Percentiles rank a stretch among this genome's conserved stretches.
These are phyloP conservation scores for Tritrichomonas musculus DNA, from an alignment of 208 protist genomes.

Conservation along the genomic window DNA sequence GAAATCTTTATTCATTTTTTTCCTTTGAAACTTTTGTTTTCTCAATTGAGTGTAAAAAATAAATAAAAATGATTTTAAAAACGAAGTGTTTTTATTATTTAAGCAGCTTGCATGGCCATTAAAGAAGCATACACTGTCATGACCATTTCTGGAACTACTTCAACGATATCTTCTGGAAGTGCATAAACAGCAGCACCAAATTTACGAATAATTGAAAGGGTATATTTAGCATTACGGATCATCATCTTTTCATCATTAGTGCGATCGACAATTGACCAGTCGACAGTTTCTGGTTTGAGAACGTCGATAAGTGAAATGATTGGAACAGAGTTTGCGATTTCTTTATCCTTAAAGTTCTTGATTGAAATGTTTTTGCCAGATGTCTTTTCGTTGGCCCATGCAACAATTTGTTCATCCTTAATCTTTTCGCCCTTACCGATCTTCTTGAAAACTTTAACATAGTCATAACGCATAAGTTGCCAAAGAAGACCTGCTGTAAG, in stretches of 20 bases:
- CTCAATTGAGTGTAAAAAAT: no score
- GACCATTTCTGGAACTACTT: constrained; percentile 53
- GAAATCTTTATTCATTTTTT: no score
- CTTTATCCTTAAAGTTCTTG: background rate
- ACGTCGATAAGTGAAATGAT: background rate
- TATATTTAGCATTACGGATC: constrained; percentile 42
- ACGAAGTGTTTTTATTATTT: no score
- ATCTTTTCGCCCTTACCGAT: constrained; percentile 43
- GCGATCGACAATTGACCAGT: background rate
- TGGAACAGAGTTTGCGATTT: background rate
- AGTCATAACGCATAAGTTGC: constrained; percentile 55
- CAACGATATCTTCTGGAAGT: constrained; percentile 55
- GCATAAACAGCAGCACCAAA: constrained; percentile 52
- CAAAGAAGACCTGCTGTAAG: constrained; percentile 46
- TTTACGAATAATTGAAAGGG: constrained; percentile 51
- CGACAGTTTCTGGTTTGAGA: constrained; percentile 18
- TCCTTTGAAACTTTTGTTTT: no score
- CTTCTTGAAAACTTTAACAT: constrained; percentile 48
- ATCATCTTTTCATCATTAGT: background rate
- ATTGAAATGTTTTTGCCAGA: background rate
- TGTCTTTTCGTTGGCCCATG: constrained; percentile 53
- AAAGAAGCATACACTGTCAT: constrained; percentile 25
- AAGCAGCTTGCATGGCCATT: background rate
- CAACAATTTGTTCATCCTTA: constrained; percentile 50
- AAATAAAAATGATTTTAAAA: no score